These are phyloP conservation scores for Backusella parvicylindrica DNA, from an alignment of 192 early-diverging fungal species.

Conservation along the genomic window DNA sequence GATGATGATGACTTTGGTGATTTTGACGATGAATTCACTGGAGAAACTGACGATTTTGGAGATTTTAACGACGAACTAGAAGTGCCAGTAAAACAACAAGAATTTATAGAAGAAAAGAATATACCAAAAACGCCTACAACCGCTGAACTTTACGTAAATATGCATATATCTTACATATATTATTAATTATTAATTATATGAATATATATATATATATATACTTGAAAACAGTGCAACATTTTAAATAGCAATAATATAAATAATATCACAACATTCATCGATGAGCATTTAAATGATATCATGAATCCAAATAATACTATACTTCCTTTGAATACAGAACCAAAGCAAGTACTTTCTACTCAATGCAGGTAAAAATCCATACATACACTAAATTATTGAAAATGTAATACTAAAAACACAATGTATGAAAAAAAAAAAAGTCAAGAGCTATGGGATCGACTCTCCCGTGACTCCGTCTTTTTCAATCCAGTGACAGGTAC, in stretches of 20 bases:
- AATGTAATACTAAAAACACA: conserved; percentile 8
- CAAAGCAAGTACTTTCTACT: conserved; percentile 18
- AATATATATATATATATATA: no score
- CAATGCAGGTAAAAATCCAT: conserved; percentile 14
- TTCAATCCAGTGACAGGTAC: conserved; percentile 38
- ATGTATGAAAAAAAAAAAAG: neutral
- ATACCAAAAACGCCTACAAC: conserved; percentile 6
- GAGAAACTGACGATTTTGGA: conserved; percentile 28
- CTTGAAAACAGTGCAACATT: neutral
- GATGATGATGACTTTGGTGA: neutral
- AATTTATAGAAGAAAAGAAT: neutral
- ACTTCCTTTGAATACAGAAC: neutral
- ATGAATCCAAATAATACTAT: neutral
- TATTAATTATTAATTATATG: neutral
- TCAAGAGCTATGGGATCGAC: conserved; percentile 31
- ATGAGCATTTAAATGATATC: neutral
- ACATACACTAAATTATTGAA: neutral
- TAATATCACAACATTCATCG: neutral
- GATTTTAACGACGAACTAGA: conserved; percentile 26
- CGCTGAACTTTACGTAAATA: conserved; percentile 5
- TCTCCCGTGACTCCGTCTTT: conserved; percentile 37
- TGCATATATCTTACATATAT: neutral
- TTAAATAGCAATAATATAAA: neutral
- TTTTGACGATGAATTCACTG: neutral
- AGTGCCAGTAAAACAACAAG: neutral